Evolutionary conservation across 164 flowering plant genomes (phyloP), one percentile per base, ranked within the genome.

Genomic region (Liquidambar formosana): DNA sequence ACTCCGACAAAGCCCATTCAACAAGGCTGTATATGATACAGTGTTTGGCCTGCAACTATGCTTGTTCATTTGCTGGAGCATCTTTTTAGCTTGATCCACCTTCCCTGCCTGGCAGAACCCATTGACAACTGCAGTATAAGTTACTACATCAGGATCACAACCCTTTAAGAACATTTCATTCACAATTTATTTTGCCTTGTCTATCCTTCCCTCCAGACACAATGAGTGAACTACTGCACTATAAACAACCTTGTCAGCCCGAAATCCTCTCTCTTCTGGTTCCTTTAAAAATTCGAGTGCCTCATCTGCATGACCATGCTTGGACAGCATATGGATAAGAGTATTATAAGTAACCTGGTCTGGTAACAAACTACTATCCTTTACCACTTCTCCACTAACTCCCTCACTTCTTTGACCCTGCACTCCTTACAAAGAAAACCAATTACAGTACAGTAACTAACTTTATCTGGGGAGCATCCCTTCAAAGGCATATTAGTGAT

Each of bases 111-210:
- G 78, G 76, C 96, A 95, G 75, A 84, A 83, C 45, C 97, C 96
- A 79, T 89, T 63, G 15, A 95, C 51, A 61, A 95, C 88, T 22
- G 93, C 45, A 68, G 96, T 93, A 65, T 93, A 95, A 22, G 97
- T 93, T 59, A 91, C 96, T 5, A 95, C 97, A 84, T 95, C 99
- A 44, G 99, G 99, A 57, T 43, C 57, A 69, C 94, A 91, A 69
- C 85, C 88, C 51, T 86, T 88, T 8, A 65, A 54, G 59, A 87
- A 79, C 99, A 95, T 95, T 75, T 82, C 88, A 73, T 69, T 79
- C 44, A 95, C 89, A 65, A 95, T 65, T 72, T 83, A 90, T 78
- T 89, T 89, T 25, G 97, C 97, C 70, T 76, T 78, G 52, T 84
- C 91, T 63, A 89, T 80, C 25, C 68, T 76, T 63, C 97, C 97